Evolutionary conservation across 2,329 filamentous ascomycete species (phyloP), one percentile per base, ranked within the genome.

Genomic region (Pseudonectria foliicola): DNA sequence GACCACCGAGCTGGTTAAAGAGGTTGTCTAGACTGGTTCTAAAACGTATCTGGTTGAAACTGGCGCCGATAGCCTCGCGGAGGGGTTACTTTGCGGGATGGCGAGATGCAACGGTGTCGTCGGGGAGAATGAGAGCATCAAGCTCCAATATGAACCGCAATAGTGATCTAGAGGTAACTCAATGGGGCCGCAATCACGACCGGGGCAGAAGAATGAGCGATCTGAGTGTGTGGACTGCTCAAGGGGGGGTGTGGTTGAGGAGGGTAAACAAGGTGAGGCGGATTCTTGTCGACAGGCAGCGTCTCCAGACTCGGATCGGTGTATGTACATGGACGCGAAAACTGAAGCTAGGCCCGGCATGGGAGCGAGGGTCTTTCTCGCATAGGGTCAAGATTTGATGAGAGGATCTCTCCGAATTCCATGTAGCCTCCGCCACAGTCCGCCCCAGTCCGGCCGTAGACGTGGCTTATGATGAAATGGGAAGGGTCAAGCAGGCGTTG

Each of bases 41-140:
- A 21, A 8, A 5, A 5, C 45, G 39, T 42, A 34, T 33, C 43
- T 38, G 36, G 42, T 50, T 42, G 32, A 42, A 46, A 39, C 31
- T 38, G 47, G 26, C 45, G 35, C 41, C 46, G 45, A 27, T 29
- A 42, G 35, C 25, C 31, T 41, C 23, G 25, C 40, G 27, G 31
- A 29, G 32, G 23, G 38, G 36, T 38, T 26, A 29, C 39, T 45
- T 25, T 31, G 27, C 16, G 34, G 49, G 37, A 52, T 52, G 49
- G 50, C 45, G 42, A 50, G 50, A 49, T 34, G 33, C 34, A 34
- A 37, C 40, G 46, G 42, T 31, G 36, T 29, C 27, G 40, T 38
- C 49, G 45, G 44, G 42, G 43, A 45, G 34, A 35, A 33, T 41
- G 47, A 35, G 40, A 41, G 47, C 52, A 46, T 52, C 50, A 52